phyloP scores from a whole-genome alignment of 345 rosid species.

The Gynandropsis gynandra region DNA sequence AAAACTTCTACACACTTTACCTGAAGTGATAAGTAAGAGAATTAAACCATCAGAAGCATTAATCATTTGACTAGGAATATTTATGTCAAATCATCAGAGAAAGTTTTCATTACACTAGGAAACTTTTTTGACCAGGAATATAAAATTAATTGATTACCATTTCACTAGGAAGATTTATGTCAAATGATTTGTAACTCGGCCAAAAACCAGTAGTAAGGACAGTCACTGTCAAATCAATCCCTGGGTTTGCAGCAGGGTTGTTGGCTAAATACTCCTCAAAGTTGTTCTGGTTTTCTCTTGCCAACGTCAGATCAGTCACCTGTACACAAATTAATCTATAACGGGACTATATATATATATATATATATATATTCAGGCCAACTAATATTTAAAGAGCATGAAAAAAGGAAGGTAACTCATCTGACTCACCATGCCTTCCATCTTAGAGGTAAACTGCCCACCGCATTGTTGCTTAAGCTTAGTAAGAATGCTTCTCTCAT shows the following conservation, averaged over 20 bases:
- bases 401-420: background rate
- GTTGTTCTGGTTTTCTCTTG: conserved; percentile 67
- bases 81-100: background rate
- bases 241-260: conserved; percentile 54
- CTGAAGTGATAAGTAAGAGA: conserved; percentile 30
- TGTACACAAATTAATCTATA: conserved; percentile 21
- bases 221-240: conserved; percentile 69
- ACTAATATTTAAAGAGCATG: background rate
- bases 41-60: too few species aligned
- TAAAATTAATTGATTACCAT: conserved; percentile 38
- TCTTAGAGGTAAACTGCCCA: conserved; percentile 55
- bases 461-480: conserved; percentile 67
- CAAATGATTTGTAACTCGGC: conserved; percentile 85
- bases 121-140: too few species aligned
- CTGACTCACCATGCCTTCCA: conserved; percentile 76
- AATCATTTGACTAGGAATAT: background rate
- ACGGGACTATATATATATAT: background rate
- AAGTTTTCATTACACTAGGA: background rate
- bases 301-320: conserved; percentile 82
- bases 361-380: conserved; percentile 7
- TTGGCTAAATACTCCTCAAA: conserved; percentile 65
- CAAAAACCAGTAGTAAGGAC: conserved; percentile 90
- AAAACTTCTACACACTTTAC: conserved; percentile 62
- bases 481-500: conserved; percentile 68
- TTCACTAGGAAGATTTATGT: conserved; percentile 71